These are phyloP conservation scores for Hansfordia pulvinata DNA, from an alignment of 2,329 filamentous ascomycete genomes.

Conservation along the genomic window DNA sequence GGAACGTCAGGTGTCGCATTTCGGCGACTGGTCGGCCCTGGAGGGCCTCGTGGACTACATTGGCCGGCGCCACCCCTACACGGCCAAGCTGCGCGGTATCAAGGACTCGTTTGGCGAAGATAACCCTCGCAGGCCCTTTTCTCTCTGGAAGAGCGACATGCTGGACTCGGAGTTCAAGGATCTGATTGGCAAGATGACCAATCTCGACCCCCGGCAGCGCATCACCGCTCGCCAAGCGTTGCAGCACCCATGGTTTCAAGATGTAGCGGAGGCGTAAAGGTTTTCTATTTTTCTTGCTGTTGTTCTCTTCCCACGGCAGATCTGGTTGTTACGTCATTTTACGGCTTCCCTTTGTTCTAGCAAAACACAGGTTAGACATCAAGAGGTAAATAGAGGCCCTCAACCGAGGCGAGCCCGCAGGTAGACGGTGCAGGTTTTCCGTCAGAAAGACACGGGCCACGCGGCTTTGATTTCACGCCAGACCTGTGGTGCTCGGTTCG, in stretches of 20 bases:
- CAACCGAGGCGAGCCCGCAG: too few relatives aligned
- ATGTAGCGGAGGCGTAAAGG: constrained; percentile 5
- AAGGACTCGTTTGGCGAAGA: constrained; percentile 23
- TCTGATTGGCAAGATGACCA: constrained; percentile 22
- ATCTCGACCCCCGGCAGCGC: constrained; percentile 23
- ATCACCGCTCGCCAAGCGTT: constrained; percentile 24
- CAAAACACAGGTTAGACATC: too few relatives aligned
- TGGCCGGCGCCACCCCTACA: constrained; percentile 23
- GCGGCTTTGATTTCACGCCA: too few relatives aligned
- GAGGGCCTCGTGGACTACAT: constrained; percentile 25
- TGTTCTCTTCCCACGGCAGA: neutral
- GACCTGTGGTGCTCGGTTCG: too few relatives aligned
- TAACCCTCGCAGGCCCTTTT: constrained; percentile 27
- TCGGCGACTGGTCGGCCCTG: constrained; percentile 26
- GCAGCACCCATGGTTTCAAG: constrained; percentile 17
- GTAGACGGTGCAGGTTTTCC: too few relatives aligned
- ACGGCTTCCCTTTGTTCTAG: neutral
- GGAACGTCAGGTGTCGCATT: constrained; percentile 31
- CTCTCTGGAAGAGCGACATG: constrained; percentile 21
- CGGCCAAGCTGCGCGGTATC: constrained; percentile 20
- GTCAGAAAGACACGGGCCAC: too few relatives aligned
- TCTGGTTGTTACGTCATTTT: neutral
- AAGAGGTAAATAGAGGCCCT: too few relatives aligned
- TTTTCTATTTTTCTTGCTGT: neutral
- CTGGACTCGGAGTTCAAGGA: constrained; percentile 25